These are phyloP conservation scores for Gossypium ekmanianum DNA, from an alignment of 345 rosid species.

Conservation along the genomic window DNA sequence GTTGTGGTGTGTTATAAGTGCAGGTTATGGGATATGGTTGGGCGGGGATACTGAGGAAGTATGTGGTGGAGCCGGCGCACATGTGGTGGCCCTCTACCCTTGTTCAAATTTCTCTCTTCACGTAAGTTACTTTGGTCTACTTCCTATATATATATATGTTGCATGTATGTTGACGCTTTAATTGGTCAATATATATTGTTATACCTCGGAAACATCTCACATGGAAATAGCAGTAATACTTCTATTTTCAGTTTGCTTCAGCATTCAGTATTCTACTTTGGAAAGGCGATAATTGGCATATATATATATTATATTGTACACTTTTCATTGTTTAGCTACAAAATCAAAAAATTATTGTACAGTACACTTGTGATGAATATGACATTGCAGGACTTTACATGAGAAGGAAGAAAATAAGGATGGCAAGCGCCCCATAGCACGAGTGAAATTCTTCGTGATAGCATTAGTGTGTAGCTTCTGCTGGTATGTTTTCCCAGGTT, in stretches of 20 bases:
- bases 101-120: slow-evolving; percentile 60
- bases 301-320: too few species aligned
- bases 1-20: neutral
- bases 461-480: slow-evolving; percentile 39
- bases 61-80: slow-evolving; percentile 58
- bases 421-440: slow-evolving; percentile 22
- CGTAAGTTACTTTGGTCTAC: slow-evolving; percentile 27
- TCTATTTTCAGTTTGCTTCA: too few species aligned
- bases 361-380: neutral
- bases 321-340: too few species aligned
- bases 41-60: slow-evolving; percentile 63
- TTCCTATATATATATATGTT: too few species aligned
- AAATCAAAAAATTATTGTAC: too few species aligned
- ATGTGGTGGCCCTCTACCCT: slow-evolving; percentile 76
- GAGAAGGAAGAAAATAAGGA: slow-evolving; percentile 26
- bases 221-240: too few species aligned
- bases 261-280: too few species aligned
- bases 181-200: too few species aligned
- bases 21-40: slow-evolving; percentile 67
- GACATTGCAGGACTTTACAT: slow-evolving; percentile 34
- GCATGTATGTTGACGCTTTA: too few species aligned
- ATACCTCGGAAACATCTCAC: too few species aligned
- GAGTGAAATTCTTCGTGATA: slow-evolving; percentile 40
- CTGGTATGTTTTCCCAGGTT: slow-evolving; percentile 37
- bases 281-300: too few species aligned